phyloP scores from a whole-genome alignment of 1,284 basidiomycete species.

The Macrocybe sp. region DNA sequence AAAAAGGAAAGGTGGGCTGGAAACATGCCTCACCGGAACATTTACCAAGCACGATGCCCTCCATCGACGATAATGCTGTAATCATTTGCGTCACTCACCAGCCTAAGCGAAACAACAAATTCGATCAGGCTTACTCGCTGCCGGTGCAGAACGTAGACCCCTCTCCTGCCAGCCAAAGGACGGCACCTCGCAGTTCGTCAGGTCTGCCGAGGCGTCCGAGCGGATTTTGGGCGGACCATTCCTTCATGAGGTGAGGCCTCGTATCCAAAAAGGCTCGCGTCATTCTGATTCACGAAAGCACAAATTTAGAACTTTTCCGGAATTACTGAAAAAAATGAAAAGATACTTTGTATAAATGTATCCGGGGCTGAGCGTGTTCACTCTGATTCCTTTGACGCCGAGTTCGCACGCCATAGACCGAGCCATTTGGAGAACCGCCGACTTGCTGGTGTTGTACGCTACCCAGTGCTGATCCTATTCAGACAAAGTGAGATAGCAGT shows the following conservation, averaged over 20 bases:
- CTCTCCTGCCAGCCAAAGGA: slow-evolving; percentile 69
- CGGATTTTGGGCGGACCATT: slow-evolving; percentile 66
- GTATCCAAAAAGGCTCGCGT: slow-evolving; percentile 66
- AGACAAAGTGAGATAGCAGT: not conserved
- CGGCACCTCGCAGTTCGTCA: slow-evolving; percentile 68
- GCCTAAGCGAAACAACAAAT: not conserved
- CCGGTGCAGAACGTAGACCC: slow-evolving; percentile 67
- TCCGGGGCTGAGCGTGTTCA: slow-evolving; percentile 68
- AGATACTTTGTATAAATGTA: slow-evolving; percentile 65
- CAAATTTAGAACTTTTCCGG: not conserved
- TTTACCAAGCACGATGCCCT: slow-evolving; percentile 25
- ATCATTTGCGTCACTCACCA: not conserved
- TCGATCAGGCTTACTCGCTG: slow-evolving; percentile 44
- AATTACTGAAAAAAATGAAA: not conserved
- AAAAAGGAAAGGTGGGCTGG: too few relatives aligned
- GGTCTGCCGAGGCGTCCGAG: slow-evolving; percentile 65
- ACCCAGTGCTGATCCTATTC: slow-evolving; percentile 57
- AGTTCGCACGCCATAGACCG: slow-evolving; percentile 80
- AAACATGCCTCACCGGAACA: not conserved
- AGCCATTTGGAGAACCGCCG: slow-evolving; percentile 74
- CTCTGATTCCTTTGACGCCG: slow-evolving; percentile 61
- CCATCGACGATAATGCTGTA: slow-evolving; percentile 24
- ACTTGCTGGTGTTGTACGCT: slow-evolving; percentile 76
- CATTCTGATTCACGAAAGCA: slow-evolving; percentile 43
- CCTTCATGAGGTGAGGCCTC: slow-evolving; percentile 52